phyloP scores from a whole-genome alignment of 2,329 filamentous ascomycete species.

The Dendrostoma leiphaemia region DNA sequence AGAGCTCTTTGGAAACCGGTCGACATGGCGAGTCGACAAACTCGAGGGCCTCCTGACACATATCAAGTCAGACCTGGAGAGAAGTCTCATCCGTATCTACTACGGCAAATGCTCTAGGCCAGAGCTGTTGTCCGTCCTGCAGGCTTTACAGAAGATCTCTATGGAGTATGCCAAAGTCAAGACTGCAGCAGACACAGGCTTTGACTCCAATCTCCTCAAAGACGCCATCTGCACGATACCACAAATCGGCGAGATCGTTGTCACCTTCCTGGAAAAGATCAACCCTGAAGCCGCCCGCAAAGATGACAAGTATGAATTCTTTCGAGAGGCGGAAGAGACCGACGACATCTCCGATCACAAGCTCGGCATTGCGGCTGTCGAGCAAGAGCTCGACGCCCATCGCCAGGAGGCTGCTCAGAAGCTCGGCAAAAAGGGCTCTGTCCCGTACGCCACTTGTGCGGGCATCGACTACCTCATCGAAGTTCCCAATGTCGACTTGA shows the following conservation, averaged over 20 bases:
- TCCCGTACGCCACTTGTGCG: constrained; percentile 78
- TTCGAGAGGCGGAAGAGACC: constrained; percentile 81
- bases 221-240: constrained; percentile 75
- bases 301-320: constrained; percentile 94
- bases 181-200: constrained; percentile 64
- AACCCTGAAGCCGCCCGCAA: constrained; percentile 75
- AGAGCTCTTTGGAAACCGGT: constrained; percentile 72
- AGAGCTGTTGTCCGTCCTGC: constrained; percentile 80
- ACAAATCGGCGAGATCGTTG: constrained; percentile 69
- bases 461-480: constrained; percentile 96
- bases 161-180: constrained; percentile 71
- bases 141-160: constrained; percentile 79
- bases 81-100: constrained; percentile 91
- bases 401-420: constrained; percentile 67
- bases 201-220: constrained; percentile 67
- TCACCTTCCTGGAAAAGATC: constrained; percentile 78
- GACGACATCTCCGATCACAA: constrained; percentile 89
- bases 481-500: constrained; percentile 77
- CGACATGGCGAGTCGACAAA: constrained; percentile 67
- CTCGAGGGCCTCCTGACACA: constrained; percentile 69
- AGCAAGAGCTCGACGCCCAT: constrained; percentile 82
- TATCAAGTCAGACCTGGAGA: constrained; percentile 81
- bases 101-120: constrained; percentile 93
- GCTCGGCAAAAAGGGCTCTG: constrained; percentile 65
- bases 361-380: constrained; percentile 84